Evolutionary conservation across 2,329 filamentous ascomycete species (phyloP), one percentile per base, ranked within the genome.

Genomic region (Ustulina deusta): DNA sequence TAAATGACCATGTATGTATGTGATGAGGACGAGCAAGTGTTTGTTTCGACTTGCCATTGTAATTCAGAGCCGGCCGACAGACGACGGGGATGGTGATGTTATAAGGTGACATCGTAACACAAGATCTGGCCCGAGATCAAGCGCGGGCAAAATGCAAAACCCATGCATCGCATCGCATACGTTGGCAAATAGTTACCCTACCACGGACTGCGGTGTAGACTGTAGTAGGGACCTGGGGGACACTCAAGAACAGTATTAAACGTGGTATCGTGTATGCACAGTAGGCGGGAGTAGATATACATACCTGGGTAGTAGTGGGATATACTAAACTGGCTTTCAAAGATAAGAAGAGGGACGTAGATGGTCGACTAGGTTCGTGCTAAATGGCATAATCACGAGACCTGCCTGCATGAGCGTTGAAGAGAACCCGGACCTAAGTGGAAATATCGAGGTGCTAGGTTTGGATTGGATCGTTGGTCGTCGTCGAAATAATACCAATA

Each of bases 231-330:
- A n/a, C n/a, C n/a, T n/a, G n/a, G n/a, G n/a, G n/a, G n/a, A n/a
- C n/a, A n/a, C n/a, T n/a, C 29, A 6, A 32, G 11, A 27, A 56
- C 65, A 55, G 65, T 66, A 59, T 63, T 63, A 66, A 25, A 66
- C 63, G 63, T 61, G 49, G 51, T 55, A 52, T 55, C 34, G 15
- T 29, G 15, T 29, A 27, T 13, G 6, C 6, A 44, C 15, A 5
- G 36, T 38, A 10, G 36, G 9, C 15, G n/a, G n/a, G n/a, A n/a
- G 7, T 32, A 7, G 29, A 32, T 32, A 32, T 32, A 32, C 29
- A 32, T 32, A 32, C 29, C 7, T 32, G 7, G 29, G 29, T 32
- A 32, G n/a, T n/a, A n/a, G n/a, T n/a, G n/a, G n/a, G n/a, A n/a
- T n/a, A n/a, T n/a, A n/a, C n/a, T n/a, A n/a, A n/a, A n/a, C n/a